Conservation (phyloP, 169 alveolate species). For the Blepharisma undulans region DNA sequence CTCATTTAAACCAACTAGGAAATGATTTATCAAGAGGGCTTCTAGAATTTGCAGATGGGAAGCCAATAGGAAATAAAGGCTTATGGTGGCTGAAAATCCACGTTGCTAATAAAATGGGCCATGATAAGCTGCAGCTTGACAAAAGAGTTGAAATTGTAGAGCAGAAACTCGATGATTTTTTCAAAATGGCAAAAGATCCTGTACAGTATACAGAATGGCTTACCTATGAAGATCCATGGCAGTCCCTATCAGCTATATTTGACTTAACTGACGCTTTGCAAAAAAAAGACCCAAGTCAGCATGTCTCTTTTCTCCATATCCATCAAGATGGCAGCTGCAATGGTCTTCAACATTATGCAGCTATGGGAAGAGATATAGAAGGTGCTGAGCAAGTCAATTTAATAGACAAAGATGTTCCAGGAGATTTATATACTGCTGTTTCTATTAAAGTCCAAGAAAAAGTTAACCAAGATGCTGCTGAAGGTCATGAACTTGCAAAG, state of each 20-base stretch:
- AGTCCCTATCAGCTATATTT: conserved; percentile 90
- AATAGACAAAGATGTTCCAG: conserved; percentile 91
- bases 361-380: conserved; percentile 93
- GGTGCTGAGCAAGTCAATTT: conserved; percentile 95
- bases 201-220: conserved; percentile 84
- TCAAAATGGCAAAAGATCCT: conserved; percentile 81
- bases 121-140: conserved; percentile 88
- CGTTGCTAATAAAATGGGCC: conserved; percentile 91
- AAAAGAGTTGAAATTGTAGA: conserved; percentile 89
- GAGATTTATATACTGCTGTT: conserved; percentile 95
- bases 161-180: conserved; percentile 64
- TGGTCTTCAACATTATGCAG: conserved; percentile 97
- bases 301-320: conserved; percentile 88
- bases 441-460: conserved; percentile 66
- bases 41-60: conserved; percentile 89
- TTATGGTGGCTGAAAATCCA: conserved; percentile 95
- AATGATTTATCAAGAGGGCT: conserved; percentile 94
- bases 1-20: conserved; percentile 94
- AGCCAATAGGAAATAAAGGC: conserved; percentile 92
- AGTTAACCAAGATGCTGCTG: conserved; percentile 58
- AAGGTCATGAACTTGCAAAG: conserved; percentile 63
- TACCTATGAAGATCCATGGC: conserved; percentile 94
- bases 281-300: conserved; percentile 83
- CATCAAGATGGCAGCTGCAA: conserved; percentile 98
- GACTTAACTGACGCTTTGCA: conserved; percentile 85